Evolutionary conservation across 2,329 filamentous ascomycete species (phyloP), one percentile per base, ranked within the genome.

Genomic region (Trichoderma arundinaceum): DNA sequence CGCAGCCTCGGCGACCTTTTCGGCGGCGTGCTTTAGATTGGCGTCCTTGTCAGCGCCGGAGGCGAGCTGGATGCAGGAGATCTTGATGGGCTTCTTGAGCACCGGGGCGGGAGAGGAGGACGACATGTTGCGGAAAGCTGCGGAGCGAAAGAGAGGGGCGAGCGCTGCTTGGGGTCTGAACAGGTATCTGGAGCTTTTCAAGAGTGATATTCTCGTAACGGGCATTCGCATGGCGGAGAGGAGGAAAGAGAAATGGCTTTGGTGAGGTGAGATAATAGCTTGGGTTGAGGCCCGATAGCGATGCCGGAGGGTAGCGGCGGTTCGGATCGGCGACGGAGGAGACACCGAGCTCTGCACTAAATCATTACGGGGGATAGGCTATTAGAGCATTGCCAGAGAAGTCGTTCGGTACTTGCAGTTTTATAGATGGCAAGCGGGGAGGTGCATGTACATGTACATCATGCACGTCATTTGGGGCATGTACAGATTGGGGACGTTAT

Each of bases 1-100:
- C 28, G 92, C 90, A 5, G 95, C 94, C 77, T 92, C 89, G 68
- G 92, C 85, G 66, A 98, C 93, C 76, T 95, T 94, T 49, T 84
- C 83, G 65, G 91, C 90, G 12, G 95, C 94, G 76, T 90, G 90
- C 22, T 84, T 76, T 69, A 99, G 92, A 80, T 99, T 99, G 70
- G 85, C 85, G 10, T 88, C 76, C 82, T 99, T 99, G 82, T 97
- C 92, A 69, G 90, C 80, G 68, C 91, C 91, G 68, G 90, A 89
- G 65, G 92, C 89, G 39, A 96, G 86, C 79, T 97, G 93, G 69
- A 96, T 84, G 72, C 93, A 86, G 39, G 92, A 91, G 52, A 96
- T 84, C 80, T 91, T 94, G 74, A 96, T 82, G 44, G 90, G 88
- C 77, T 91, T 85, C 79, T 90, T 90, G 68, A 97, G 86, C 58